Base-by-base conservation (phyloP, 192 early-diverging fungal genomes). In the Entophlyctis helioformis region DNA sequence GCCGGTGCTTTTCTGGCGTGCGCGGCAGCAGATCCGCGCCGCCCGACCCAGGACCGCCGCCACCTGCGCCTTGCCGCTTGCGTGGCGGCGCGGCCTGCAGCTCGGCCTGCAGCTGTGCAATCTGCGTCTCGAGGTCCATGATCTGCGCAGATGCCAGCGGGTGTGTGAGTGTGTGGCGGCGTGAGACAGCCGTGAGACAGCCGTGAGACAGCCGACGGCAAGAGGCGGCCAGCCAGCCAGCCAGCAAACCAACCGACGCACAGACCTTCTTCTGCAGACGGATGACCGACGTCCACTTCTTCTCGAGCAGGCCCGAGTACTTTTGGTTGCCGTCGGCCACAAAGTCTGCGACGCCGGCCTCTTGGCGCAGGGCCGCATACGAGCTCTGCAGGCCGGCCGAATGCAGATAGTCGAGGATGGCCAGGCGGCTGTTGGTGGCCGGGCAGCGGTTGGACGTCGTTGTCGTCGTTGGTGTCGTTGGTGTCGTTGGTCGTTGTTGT, bases 211-310 rank as follows among this genome's bases (percentile, higher is more conserved):
- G 4, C 3, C 7, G 38, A 39, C 4, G 5, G 19, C 16, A 46
- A 31, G 11, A 11, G 16, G 32, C 45, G 24, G 20, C 1, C 11
- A 7, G 29, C 18, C 27, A n/a, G 7, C 1, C 5, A 1, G 33
- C 7, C 7, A 34, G 18, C 13, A 9, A 34, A 3, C 10, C 6
- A 9, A 20, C 3, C 40, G 21, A 13, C 1, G 22, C 10, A 20
- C 24, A 18, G 36, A 74, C 72, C 67, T 92, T 94, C 54, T 87
- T 89, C 51, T 95, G 90, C 48, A 93, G 61, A 8, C 93, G 69
- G 42, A 95, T 84, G 7, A 95, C 82, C n/a, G 87, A 88, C 11
- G 85, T 86, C 93, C 93, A 96, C 53, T 96, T 96, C 57, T 86
- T 87, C 57, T 91, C 85, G 33, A 91, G 60, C 36, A 88, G 47